Evolutionary conservation across 2,329 filamentous ascomycete genomes (phyloP), one percentile per base, ranked within the genome.

Genomic region (Cladophialophora psammophila): DNA sequence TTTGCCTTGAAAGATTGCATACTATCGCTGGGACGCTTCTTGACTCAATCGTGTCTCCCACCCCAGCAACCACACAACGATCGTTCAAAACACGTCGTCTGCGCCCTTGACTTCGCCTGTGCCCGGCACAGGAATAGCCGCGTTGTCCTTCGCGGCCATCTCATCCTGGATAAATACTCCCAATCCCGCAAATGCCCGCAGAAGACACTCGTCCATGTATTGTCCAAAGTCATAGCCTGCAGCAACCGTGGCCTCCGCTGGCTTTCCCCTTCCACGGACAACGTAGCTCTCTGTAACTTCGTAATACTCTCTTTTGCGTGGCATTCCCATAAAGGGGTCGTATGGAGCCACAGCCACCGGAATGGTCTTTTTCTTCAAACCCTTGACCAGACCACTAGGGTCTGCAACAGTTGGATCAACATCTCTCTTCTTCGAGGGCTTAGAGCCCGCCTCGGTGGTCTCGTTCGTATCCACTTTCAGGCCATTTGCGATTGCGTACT

Each of bases 131-230:
- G 63, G 66, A 7, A 67, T 57, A 34, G 63, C 53, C 10, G 61
- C 52, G n/a, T 69, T 69, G 50, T 56, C 58, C 50, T 68, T 70
- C n/a, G 57, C 42, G 7, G 55, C 50, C 66, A 70, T 74, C 75
- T 96, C 94, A 54, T 97, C 93, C 40, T 87, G 90, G 50, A 99
- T 83, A 73, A 96, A 96, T 50, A 96, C 91, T 0, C 91, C 93
- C 67, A 99, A 78, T 0, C 96, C 95, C 0, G 92, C 88, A 79
- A 97, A 98, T 0, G 94, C 93, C 76, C 97, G 94, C 68, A 92
- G 91, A 76, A 99, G 81, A 31, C 92, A 90, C 31, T 94, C 85
- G 7, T 88, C 84, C 74, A 93, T 92, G 76, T 95, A 98, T 76
- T 97, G 93, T 38, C 86, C 83, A 52, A 94, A 82, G 74, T 90